Base-by-base conservation (phyloP, 768 basidiomycete genomes). In the Russula abietina region DNA sequence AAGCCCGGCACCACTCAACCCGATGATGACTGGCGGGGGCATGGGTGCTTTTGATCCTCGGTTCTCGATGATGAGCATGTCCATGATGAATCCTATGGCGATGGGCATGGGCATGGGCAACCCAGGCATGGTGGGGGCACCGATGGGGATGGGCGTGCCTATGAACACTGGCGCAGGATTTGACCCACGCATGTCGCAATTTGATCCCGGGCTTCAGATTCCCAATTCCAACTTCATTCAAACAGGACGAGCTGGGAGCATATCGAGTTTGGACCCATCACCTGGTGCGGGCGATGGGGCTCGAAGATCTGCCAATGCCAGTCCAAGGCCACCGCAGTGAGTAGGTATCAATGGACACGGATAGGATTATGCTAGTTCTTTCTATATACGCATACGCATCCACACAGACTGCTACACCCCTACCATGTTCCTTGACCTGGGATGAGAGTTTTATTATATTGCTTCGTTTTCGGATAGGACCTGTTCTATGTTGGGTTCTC, bases 21-120 rank as follows among this genome's bases (percentile, higher is more conserved):
- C 64, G 32, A 66, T 63, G 60, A 67, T 57, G 30, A 71, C 65
- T 49, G 70, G 71, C 14, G 69, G 68, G 22, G 65, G 28, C 53
- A 66, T 66, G 65, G 61, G 45, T 46, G 22, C 70, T 41, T 71
- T 63, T 43, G 72, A 41, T 22, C 67, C 64, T 39, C 45, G 45
- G 45, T 46, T 11, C 11, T 46, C 45, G 9, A 67, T 64, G 61
- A 67, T 58, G 36, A 70, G 10, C 11, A 46, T 46, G 45, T 6
- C 45, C 22, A 46, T 46, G 45, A 46, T 46, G 45, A 46, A 63
- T 38, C 51, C 60, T 2, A 60, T 60, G 30, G 57, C 22, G 3
- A 56, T 61, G 65, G 65, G 64, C n/a, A 64, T 64, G 65, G 43
- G 50, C 50, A 58, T 62, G 62, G 36, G 52, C 12, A 63, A 26